phyloP scores from a whole-genome alignment of 2,329 filamentous ascomycete species.

The Sphaerostilbella broomeana region DNA sequence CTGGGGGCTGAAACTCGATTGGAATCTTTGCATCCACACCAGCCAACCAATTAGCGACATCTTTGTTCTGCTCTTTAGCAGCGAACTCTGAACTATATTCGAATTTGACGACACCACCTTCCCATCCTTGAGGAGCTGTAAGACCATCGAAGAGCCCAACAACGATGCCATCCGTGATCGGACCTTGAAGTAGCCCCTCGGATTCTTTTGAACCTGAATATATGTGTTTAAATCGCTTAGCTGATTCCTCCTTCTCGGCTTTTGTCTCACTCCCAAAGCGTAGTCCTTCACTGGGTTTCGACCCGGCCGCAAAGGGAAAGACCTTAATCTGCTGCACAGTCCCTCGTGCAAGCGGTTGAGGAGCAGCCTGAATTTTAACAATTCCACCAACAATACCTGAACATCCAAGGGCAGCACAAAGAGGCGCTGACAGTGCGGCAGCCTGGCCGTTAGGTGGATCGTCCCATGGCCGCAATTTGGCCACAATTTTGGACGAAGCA shows the following conservation, averaged over 20 bases:
- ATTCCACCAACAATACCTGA: slow-evolving; percentile 75
- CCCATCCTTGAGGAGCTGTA: slow-evolving; percentile 58
- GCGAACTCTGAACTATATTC: slow-evolving; percentile 39
- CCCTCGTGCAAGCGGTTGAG: slow-evolving; percentile 60
- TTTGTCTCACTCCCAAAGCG: slow-evolving; percentile 86
- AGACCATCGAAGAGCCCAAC: slow-evolving; percentile 53
- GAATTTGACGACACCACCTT: slow-evolving; percentile 78
- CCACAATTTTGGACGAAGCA: slow-evolving; percentile 58
- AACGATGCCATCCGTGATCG: slow-evolving; percentile 82
- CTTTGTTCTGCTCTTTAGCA: slow-evolving; percentile 38
- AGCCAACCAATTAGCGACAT: slow-evolving; percentile 61
- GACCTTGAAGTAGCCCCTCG: slow-evolving; percentile 68
- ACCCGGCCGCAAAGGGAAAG: slow-evolving; percentile 64
- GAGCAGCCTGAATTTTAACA: slow-evolving; percentile 78
- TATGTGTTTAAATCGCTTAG: slow-evolving; percentile 63
- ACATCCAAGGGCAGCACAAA: slow-evolving; percentile 69
- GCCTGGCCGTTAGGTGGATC: slow-evolving; percentile 79
- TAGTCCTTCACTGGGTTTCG: slow-evolving; percentile 57
- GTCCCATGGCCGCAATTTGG: slow-evolving; percentile 70
- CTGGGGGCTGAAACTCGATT: slow-evolving; percentile 69
- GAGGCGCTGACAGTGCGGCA: slow-evolving; percentile 66
- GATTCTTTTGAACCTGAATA: slow-evolving; percentile 53
- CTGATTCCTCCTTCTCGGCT: slow-evolving; percentile 70
- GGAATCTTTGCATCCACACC: slow-evolving; percentile 67
- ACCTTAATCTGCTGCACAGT: slow-evolving; percentile 64